Evolutionary conservation across 129 eudicot genomes (phyloP), one percentile per base, ranked within the genome.

Genomic region (Apium graveolens): DNA sequence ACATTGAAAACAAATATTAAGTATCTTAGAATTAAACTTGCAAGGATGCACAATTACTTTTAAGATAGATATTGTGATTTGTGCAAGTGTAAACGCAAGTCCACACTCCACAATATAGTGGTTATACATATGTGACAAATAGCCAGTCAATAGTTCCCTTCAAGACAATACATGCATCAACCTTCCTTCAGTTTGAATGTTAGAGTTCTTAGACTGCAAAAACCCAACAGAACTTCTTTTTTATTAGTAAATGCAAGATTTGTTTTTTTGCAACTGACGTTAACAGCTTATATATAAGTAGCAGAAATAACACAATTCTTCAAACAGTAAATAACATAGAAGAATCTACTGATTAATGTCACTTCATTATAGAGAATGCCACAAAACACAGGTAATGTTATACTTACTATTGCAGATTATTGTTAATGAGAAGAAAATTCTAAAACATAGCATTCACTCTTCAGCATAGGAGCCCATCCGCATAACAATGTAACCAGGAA

Each of bases 351-450:
- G 16, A 70, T 21, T 5, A 21, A 35, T 21, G 42, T 10, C 29
- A 17, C 27, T 10, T 70, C 29, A 70, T 37, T 4, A 38, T 9
- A 24, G 46, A 39, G 0, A 21, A 38, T 5, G 49, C 53, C 62
- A 43, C n/a, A 6, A 20, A 62, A n/a, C 60, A 78, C 37, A 3
- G 39, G 9, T 79, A 74, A 41, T 65, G 75, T 41, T 35, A 77
- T 71, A 82, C 77, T 82, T n/a, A 27, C 66, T 76, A 75, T 69
- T 76, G 74, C 80, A 80, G 75, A 80, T 82, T 53, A 77, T 41
- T 24, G 51, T 77, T 27, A 34, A 70, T 21, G 21, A 57, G 65
- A 82, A 69, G 76, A 79, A 65, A 87, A 82, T 72, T 82, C 82
- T 87, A 79, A 85, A 84, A 70, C 80, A 55, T 27, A 31, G 5